Evolutionary conservation across 2,329 filamentous ascomycete species (phyloP).

Genomic region (Pseudogymnoascus sp.): DNA sequence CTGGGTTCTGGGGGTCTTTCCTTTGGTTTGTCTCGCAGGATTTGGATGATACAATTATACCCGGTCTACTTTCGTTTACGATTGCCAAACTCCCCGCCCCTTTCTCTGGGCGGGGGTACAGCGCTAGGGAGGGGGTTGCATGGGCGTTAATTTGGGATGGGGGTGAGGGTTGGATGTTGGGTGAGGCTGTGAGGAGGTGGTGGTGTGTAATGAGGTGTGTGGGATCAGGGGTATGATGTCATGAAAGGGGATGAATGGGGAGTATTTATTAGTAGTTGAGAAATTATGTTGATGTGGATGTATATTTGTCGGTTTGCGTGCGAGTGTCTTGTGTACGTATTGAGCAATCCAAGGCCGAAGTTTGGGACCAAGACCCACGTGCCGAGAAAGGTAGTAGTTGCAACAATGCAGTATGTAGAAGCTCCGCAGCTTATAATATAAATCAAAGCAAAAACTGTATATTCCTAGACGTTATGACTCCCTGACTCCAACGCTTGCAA

Average conservation of each 20-base stretch:
- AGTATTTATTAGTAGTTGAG: background rate
- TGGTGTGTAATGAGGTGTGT: background rate
- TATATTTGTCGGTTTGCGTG: background rate
- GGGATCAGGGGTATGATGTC: background rate
- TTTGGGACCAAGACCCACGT: background rate
- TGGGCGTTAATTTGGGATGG: background rate
- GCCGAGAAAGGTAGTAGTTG: background rate
- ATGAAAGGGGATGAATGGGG: background rate
- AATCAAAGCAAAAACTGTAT: background rate
- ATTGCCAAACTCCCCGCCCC: background rate
- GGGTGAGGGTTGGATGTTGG: too few species aligned
- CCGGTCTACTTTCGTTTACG: background rate
- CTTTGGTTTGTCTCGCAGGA: background rate
- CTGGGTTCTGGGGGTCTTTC: background rate
- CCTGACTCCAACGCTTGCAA: background rate
- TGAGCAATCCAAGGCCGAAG: background rate
- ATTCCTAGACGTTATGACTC: background rate
- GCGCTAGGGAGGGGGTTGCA: background rate
- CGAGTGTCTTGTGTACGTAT: background rate
- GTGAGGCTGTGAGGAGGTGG: background rate
- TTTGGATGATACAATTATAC: background rate
- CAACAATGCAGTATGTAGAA: background rate
- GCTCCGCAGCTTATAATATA: background rate
- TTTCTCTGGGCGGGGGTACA: background rate
- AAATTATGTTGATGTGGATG: background rate